phyloP scores from a whole-genome alignment of 2,329 filamentous ascomycete genomes.

The Didymella pomorum region DNA sequence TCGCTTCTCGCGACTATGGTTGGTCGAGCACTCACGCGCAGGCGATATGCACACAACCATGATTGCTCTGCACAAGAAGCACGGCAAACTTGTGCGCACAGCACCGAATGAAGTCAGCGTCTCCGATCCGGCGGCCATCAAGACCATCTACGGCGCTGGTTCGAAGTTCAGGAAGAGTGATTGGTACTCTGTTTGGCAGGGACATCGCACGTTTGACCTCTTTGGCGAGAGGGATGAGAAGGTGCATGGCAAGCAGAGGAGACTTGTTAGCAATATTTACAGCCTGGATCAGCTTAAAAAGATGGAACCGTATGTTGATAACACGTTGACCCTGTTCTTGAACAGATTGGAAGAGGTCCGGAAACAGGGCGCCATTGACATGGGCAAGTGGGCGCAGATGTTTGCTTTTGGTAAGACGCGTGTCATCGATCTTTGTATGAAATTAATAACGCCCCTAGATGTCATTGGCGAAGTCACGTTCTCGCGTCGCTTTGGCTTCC shows the following conservation, averaged over 20 bases:
- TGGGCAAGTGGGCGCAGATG: conserved; percentile 52
- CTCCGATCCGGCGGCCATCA: conserved; percentile 21
- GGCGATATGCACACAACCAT: conserved; percentile 20
- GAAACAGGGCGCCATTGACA: conserved; percentile 32
- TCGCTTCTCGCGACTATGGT: conserved; percentile 19
- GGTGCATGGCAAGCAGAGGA: conserved; percentile 23
- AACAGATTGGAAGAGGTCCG: conserved; percentile 9
- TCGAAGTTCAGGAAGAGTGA: conserved; percentile 31
- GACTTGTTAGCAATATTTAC: conserved; percentile 42
- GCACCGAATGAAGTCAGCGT: conserved; percentile 23
- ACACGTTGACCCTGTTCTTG: conserved; percentile 10
- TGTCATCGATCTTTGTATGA: too few relatives aligned
- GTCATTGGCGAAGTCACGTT: conserved; percentile 55
- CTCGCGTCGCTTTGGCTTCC: conserved; percentile 50
- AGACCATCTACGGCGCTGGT: conserved; percentile 31
- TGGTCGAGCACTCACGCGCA: conserved; percentile 13
- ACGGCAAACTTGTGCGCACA: conserved; percentile 25
- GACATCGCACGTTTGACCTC: conserved; percentile 21
- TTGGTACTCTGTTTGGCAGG: conserved; percentile 30
- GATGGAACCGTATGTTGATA: conserved; percentile 52
- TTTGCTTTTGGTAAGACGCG: conserved; percentile 49
- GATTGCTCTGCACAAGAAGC: conserved; percentile 18
- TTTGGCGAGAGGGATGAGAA: conserved; percentile 25
- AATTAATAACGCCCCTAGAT: conserved; percentile 30
- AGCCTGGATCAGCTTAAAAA: conserved; percentile 45